Evolutionary conservation across 2,329 filamentous ascomycete species (phyloP), one percentile per base, ranked within the genome.

Genomic region (Nigrospora oryzae): DNA sequence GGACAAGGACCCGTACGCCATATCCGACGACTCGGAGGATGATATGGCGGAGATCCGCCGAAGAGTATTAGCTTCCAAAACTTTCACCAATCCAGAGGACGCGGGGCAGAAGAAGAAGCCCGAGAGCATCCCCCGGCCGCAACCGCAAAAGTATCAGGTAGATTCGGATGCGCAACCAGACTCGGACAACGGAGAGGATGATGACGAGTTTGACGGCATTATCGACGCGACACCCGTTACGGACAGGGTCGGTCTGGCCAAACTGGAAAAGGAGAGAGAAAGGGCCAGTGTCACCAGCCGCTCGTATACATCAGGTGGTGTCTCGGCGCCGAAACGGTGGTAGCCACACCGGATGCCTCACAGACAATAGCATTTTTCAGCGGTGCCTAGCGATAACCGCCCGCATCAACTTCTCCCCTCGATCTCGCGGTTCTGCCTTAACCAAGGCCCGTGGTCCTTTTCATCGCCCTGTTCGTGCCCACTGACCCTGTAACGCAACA

Each of bases 171-270:
- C 77, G 3, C 80, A 85, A 57, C 82, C 85, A 2, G 86, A 86
- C 48, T 87, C 83, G 4, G 85, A 89, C 50, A 78, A 84, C 45
- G 76, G 68, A 30, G 62, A 67, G 62, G 63, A 56, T 5, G 75
- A 69, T 11, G 80, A 73, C 1, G 77, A 81, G 14, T 95, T 97
- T 59, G 91, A 97, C 59, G 84, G 84, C 53, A 94, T 98, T 63
- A 95, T 96, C 58, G 81, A 90, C 54, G 91, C 93, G 0, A 91
- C 88, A 3, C 89, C 89, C 0, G 80, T 94, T 15, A 96, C 90
- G 0, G 91, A 96, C 61, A 79, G 84, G 44, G 86, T 86, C 12
- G 91, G 91, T 0, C 56, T 81, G 45, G 63, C 65, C 3, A 77
- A 68, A 61, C 61, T 81, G 36, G 74, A 80, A 48, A 79, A 73